Conservation (phyloP, 108 stramenopile genomes). For the Cyclotella cryptica region DNA sequence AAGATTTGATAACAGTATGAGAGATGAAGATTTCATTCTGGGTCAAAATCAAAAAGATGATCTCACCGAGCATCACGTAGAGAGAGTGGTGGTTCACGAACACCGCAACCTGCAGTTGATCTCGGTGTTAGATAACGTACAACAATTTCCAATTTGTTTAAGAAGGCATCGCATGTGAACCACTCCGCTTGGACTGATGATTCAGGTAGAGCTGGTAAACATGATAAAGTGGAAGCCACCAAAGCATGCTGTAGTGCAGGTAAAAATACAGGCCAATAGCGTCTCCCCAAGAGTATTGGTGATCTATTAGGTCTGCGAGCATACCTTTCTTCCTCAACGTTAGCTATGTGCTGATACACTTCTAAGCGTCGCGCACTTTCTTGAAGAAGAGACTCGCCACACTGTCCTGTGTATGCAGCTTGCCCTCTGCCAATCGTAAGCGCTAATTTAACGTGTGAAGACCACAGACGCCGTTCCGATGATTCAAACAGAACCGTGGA, state of each 20-base stretch:
- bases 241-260: slow-evolving; percentile 66
- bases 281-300: not conserved
- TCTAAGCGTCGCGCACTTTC: slow-evolving; percentile 21
- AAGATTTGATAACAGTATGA: not conserved
- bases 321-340: slow-evolving; percentile 13
- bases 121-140: slow-evolving; percentile 9
- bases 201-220: not conserved
- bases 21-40: not conserved
- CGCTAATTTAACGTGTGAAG: slow-evolving; percentile 28
- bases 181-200: not conserved
- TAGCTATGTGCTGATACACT: slow-evolving; percentile 31
- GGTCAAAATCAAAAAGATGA: not conserved
- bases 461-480: slow-evolving; percentile 24
- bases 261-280: slow-evolving; percentile 41
- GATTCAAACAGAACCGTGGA: slow-evolving; percentile 2
- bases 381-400: slow-evolving; percentile 19
- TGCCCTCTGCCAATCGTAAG: slow-evolving; percentile 39
- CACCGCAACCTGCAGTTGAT: not conserved
- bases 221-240: slow-evolving; percentile 58
- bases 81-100: slow-evolving; percentile 52
- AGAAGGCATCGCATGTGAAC: slow-evolving; percentile 27
- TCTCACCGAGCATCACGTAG: slow-evolving; percentile 45
- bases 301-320: not conserved
- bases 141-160: slow-evolving; percentile 31
- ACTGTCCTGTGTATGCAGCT: slow-evolving; percentile 4